A percentile compares a stretch with the other conserved stretches of the same genome.
Conservation (phyloP, 2,329 filamentous ascomycete genomes). For the Penicillium sp. region DNA sequence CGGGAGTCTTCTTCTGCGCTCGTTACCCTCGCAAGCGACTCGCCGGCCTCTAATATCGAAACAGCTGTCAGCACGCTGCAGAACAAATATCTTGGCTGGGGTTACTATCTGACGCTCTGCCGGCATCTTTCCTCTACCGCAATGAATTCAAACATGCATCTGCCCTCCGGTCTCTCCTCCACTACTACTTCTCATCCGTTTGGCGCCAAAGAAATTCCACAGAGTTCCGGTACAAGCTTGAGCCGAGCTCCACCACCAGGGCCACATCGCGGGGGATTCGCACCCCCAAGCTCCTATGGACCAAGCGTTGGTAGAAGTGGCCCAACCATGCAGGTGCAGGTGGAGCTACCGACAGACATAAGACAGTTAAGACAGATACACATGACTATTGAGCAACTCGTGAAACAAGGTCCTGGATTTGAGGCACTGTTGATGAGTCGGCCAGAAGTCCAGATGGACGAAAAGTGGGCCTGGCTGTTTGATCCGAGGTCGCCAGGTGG, state of each 20-base stretch:
- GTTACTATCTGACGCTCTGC: slow-evolving; percentile 70
- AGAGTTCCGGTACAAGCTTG: slow-evolving; percentile 39
- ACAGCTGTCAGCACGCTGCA: slow-evolving; percentile 66
- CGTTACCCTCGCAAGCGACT: slow-evolving; percentile 70
- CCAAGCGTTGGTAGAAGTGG: slow-evolving; percentile 40
- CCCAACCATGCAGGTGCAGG: slow-evolving; percentile 56
- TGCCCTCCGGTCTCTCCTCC: slow-evolving; percentile 40
- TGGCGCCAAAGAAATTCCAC: slow-evolving; percentile 60
- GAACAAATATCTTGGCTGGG: slow-evolving; percentile 75
- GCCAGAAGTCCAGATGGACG: slow-evolving; percentile 70
- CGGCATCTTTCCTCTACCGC: slow-evolving; percentile 71
- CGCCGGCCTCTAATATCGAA: slow-evolving; percentile 74
- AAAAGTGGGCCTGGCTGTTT: slow-evolving; percentile 92
- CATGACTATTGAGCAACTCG: slow-evolving; percentile 69
- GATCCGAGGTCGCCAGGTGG: slow-evolving; percentile 69
- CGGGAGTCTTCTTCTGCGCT: slow-evolving; percentile 68
- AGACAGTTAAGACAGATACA: slow-evolving; percentile 76
- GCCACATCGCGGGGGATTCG: slow-evolving; percentile 56
- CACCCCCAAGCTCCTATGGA: slow-evolving; percentile 66
- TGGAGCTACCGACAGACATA: slow-evolving; percentile 67
- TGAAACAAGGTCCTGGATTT: slow-evolving; percentile 74
- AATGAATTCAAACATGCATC: slow-evolving; percentile 48
- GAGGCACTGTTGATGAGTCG: slow-evolving; percentile 86
- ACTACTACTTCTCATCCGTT: slow-evolving; percentile 57
- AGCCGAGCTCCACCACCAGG: slow-evolving; percentile 44